Base-by-base conservation (phyloP, 805 yeast genomes). In the Clavispora fructus region DNA sequence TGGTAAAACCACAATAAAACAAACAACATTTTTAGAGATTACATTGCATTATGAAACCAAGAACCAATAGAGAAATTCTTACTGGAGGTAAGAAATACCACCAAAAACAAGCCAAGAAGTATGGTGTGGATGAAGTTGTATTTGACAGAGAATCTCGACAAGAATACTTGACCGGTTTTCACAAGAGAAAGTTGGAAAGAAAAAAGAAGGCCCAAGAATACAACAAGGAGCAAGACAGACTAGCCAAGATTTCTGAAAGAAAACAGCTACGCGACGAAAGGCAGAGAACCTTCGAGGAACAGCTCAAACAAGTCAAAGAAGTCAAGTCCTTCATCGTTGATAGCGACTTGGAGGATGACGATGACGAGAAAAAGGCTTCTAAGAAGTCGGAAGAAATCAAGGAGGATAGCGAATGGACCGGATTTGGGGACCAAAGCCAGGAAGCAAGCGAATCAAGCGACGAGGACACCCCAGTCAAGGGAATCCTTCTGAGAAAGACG, bases 91-190 rank as follows among this genome's bases (percentile, higher is more conserved):
- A 85, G 65, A 79, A 77, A 55, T 91, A 90, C 64, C 83, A 84
- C 14, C 79, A 79, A 44, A 85, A 83, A 54, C 84, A 82, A 43
- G 53, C 44, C 16, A 53, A 52, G 35, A 55, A 55, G 47, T 51
- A 19, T 35, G 58, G 89, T 35, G 90, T 87, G 2, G 91, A 80
- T 26, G 97, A 89, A 63, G 95, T 94, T 27, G 80, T 78, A 1
- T 94, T 90, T 63, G 94, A 94, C 65, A 79, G 81, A 52, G 86
- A 77, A 16, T 77, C 85, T n/a, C 71, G 97, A 62, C 68, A 74
- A 63, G 96, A 92, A 50, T 92, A 82, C 63, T 69, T 92, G 54
- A 92, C 97, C 3, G 99, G 99, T 35, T 92, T 92, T 65, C 98
- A 94, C 65, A 92, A 92, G 68, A 79, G 99, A 60, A 92, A 92